Conservation (phyloP, 306 rosid genomes). For the Senna siamea region DNA sequence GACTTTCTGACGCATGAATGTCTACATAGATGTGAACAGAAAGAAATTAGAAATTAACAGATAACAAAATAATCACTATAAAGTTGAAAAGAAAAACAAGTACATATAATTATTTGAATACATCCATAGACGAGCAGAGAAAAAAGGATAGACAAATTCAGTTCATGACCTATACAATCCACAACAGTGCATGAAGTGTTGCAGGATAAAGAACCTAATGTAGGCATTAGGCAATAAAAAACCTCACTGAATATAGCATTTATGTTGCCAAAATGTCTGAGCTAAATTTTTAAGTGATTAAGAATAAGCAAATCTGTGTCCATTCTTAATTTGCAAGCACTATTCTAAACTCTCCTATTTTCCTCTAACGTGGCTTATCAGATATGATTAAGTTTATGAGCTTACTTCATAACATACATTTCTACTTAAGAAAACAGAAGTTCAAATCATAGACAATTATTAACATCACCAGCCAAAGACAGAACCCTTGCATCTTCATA, state of each 20-base stretch:
- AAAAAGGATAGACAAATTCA: background rate
- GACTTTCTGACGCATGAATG: constrained; percentile 94
- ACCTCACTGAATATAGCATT: background rate
- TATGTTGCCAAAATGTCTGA: background rate
- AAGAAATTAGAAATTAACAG: constrained; percentile 37
- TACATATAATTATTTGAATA: constrained; percentile 14
- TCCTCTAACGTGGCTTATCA: constrained; percentile 1
- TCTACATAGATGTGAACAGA: constrained; percentile 47
- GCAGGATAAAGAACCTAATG: constrained; percentile 5
- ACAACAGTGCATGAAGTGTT: background rate
- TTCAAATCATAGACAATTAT: background rate
- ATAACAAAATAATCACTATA: constrained; percentile 19
- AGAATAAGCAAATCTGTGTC: constrained; percentile 18
- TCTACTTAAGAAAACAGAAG: constrained; percentile 4
- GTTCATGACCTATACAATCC: background rate
- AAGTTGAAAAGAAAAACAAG: constrained; percentile 15
- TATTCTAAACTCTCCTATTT: background rate
- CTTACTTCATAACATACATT: background rate
- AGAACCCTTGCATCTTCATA: background rate
- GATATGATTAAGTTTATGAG: constrained; percentile 5
- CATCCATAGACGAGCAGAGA: constrained; percentile 5
- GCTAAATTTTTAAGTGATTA: background rate
- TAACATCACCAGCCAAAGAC: background rate
- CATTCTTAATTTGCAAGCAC: background rate
- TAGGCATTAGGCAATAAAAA: background rate